A percentile compares a stretch with the other conserved stretches of the same genome.
phyloP scores from a whole-genome alignment of 2,329 filamentous ascomycete genomes.

The Pyrenophora graminea region DNA sequence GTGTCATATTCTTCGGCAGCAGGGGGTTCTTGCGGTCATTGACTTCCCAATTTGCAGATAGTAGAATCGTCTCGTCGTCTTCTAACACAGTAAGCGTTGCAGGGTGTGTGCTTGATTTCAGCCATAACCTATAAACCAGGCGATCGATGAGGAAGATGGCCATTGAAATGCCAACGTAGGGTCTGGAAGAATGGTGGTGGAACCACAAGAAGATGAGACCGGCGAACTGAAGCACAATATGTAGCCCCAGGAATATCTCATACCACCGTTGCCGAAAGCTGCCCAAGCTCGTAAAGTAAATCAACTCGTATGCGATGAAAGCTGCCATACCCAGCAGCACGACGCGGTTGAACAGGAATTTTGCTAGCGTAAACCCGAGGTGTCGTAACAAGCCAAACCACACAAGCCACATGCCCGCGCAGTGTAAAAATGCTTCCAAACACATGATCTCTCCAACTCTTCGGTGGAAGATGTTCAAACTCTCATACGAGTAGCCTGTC shows the following conservation, averaged over 20 bases:
- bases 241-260: conserved; percentile 64
- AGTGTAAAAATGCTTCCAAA: conserved; percentile 62
- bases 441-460: conserved; percentile 66
- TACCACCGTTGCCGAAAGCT: conserved; percentile 65
- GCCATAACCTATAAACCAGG: conserved; percentile 59
- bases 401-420: conserved; percentile 57
- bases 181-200: conserved; percentile 58
- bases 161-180: conserved; percentile 60
- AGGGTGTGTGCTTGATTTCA: conserved; percentile 55
- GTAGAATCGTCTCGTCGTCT: conserved; percentile 60
- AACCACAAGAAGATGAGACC: conserved; percentile 63
- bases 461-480: conserved; percentile 68
- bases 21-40: conserved; percentile 14
- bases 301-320: conserved; percentile 62
- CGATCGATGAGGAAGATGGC: conserved; percentile 63
- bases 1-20: conserved; percentile 43
- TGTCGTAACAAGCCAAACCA: conserved; percentile 60
- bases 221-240: conserved; percentile 61
- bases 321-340: conserved; percentile 60
- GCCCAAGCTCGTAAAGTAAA: conserved; percentile 65
- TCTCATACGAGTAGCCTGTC: conserved; percentile 68
- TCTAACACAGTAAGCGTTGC: conserved; percentile 60
- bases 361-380: conserved; percentile 54
- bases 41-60: conserved; percentile 53
- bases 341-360: conserved; percentile 58